Evolutionary conservation across 2,329 filamentous ascomycete genomes (phyloP).

Genomic region (Aspergillus neoniger): DNA sequence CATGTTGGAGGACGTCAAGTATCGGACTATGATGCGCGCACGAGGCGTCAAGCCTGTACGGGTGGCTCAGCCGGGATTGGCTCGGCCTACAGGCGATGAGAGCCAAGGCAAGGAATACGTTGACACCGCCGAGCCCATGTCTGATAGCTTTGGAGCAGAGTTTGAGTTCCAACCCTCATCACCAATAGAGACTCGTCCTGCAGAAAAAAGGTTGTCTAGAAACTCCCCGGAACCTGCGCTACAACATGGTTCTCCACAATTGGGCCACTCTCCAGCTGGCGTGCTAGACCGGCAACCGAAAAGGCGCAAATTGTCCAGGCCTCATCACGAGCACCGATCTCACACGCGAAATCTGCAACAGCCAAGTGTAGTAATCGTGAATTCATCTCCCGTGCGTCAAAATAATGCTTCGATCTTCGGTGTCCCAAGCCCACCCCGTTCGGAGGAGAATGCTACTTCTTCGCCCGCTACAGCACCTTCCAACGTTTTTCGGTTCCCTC

Average conservation of each 20-base stretch:
- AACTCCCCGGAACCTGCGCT: not conserved
- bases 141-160: slow-evolving; percentile 34
- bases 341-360: slow-evolving; percentile 14
- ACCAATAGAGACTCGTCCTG: slow-evolving; percentile 17
- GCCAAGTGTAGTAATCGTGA: slow-evolving; percentile 32
- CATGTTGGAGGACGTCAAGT: slow-evolving; percentile 48
- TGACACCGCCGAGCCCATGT: slow-evolving; percentile 33
- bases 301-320: slow-evolving; percentile 37
- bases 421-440: slow-evolving; percentile 44
- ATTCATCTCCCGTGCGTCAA: slow-evolving; percentile 16
- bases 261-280: slow-evolving; percentile 5
- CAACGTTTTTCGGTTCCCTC: slow-evolving; percentile 41
- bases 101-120: slow-evolving; percentile 37
- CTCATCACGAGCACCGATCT: slow-evolving; percentile 12
- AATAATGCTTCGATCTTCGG: slow-evolving; percentile 31
- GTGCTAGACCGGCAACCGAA: slow-evolving; percentile 30
- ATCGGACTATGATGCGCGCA: slow-evolving; percentile 43
- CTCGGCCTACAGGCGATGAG: slow-evolving; percentile 25
- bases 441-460: slow-evolving; percentile 31
- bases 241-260: slow-evolving; percentile 7
- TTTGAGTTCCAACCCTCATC: slow-evolving; percentile 35
- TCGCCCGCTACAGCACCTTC: slow-evolving; percentile 25
- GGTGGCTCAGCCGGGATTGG: slow-evolving; percentile 24
- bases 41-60: slow-evolving; percentile 48
- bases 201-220: not conserved